These are phyloP conservation scores for Neurospora sp. DNA, from an alignment of 495 filamentous ascomycete species.

Conservation along the genomic window DNA sequence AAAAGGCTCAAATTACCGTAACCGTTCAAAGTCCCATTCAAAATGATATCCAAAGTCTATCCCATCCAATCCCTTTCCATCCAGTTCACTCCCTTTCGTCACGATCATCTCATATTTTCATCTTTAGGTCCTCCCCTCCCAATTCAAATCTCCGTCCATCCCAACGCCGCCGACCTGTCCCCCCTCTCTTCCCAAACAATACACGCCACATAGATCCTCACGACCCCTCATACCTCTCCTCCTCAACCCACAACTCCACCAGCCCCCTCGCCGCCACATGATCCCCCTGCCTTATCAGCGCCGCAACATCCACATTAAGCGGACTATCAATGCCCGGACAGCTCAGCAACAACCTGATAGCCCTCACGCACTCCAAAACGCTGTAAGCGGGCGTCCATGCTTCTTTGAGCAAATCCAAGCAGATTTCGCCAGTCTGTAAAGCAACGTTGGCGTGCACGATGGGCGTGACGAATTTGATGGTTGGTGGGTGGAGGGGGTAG, in stretches of 20 bases:
- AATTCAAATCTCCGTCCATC: too few relatives aligned
- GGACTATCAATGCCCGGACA: constrained; percentile 74
- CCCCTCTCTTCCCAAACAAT: too few relatives aligned
- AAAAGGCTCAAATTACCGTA: too few relatives aligned
- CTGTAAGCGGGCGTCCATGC: constrained; percentile 82
- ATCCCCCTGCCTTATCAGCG: constrained; percentile 67
- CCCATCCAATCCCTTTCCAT: too few relatives aligned
- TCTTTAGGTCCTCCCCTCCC: too few relatives aligned
- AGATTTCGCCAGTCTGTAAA: constrained; percentile 81
- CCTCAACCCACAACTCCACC: constrained; percentile 68
- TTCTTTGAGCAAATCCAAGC: constrained; percentile 74
- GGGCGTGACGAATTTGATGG: constrained; percentile 65
- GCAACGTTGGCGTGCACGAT: constrained; percentile 82
- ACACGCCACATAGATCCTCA: background rate
- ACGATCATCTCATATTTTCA: too few relatives aligned
- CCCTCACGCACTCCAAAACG: constrained; percentile 63
- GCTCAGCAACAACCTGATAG: constrained; percentile 66
- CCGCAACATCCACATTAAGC: constrained; percentile 81
- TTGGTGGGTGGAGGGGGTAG: constrained; percentile 72
- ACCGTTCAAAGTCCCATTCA: too few relatives aligned
- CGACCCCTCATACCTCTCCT: constrained; percentile 37
- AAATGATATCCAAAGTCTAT: too few relatives aligned
- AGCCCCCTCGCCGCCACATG: constrained; percentile 63
- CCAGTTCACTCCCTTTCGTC: too few relatives aligned
- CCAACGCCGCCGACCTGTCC: too few relatives aligned